A percentile compares a stretch with the other conserved stretches of the same genome.
These are phyloP conservation scores for Coemansia sp. DNA, from an alignment of 192 early-diverging fungal genomes.

Conservation along the genomic window DNA sequence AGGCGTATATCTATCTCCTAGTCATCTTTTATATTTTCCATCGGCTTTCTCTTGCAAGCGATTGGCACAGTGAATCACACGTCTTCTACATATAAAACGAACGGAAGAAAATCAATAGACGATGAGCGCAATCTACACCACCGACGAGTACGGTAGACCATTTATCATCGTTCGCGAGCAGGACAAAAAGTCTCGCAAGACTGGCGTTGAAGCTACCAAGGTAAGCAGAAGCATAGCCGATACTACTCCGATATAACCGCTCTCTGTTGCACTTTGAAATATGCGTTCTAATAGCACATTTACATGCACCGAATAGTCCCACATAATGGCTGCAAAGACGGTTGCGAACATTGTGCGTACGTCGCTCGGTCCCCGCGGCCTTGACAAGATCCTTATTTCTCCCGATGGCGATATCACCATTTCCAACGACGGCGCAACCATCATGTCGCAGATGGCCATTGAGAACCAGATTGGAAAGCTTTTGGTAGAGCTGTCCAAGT, in stretches of 20 bases:
- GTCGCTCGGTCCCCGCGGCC: conserved; percentile 95
- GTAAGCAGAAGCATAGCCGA: conserved; percentile 50
- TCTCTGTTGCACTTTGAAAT: neutral
- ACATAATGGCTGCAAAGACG: conserved; percentile 96
- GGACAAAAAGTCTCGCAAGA: conserved; percentile 85
- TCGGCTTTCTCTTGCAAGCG: neutral
- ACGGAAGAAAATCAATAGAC: neutral
- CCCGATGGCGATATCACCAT: conserved; percentile 99
- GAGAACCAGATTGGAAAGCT: conserved; percentile 99
- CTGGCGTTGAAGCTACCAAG: conserved; percentile 94
- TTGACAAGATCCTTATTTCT: conserved; percentile 99
- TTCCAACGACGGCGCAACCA: conserved; percentile 99
- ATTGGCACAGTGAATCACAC: neutral
- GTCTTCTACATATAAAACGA: neutral
- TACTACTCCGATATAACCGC: too few species aligned
- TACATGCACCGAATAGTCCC: conserved; percentile 62
- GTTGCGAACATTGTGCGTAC: conserved; percentile 98
- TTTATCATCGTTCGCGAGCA: conserved; percentile 99
- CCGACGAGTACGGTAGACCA: conserved; percentile 92
- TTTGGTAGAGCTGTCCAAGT: conserved; percentile 94
- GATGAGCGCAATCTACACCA: conserved; percentile 81
- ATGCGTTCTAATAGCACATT: neutral
- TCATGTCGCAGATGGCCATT: conserved; percentile 96
- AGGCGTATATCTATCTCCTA: neutral
- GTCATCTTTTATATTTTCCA: too few species aligned